Evolutionary conservation across 129 eudicot species (phyloP), one percentile per base, ranked within the genome.

Genomic region (Ambrosia trifida): DNA sequence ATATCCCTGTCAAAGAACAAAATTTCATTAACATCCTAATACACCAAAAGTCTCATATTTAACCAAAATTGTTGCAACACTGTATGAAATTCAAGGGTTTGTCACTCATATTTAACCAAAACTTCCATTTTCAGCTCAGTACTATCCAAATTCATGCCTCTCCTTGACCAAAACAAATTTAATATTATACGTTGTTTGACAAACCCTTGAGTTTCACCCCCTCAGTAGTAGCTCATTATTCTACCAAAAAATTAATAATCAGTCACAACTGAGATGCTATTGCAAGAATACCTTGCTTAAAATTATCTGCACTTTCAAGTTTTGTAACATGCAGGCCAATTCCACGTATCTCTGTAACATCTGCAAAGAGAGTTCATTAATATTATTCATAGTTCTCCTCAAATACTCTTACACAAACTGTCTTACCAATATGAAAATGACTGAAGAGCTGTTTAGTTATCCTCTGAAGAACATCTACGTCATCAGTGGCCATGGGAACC

Each of bases 401-500:
- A 31, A 45, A 74, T 20, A 64, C 30, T 35, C 51, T 64, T 64
- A 50, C 38, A 46, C 17, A 32, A 47, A 45, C 43, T 28, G 60
- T 51, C 53, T 50, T 81, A 93, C 98, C 98, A 54, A 89, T 80
- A 67, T 72, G 85, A 70, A 89, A 93, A 58, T 72, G 79, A 64
- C 85, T 81, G 70, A 93, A 83, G 60, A 93, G 90, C 84, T 87
- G 96, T 66, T 71, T 73, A 36, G 90, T 54, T 88, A 89, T 85
- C 80, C 93, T 85, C 57, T 85, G 87, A 69, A 93, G 83, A 70
- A 85, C 83, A 62, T 87, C 87, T 66, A 77, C 86, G 38, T 87
- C 95, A 85, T 87, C 92, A 20, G 90, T 87, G 36, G 98, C 95
- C 89, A 87, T 77, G 1, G 96, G 96, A 60, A 93, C 89, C 98